Percentiles rank a stretch among this genome's conserved stretches.
These are phyloP conservation scores for Calocera viscosa DNA, from an alignment of 768 basidiomycete species.

Conservation along the genomic window DNA sequence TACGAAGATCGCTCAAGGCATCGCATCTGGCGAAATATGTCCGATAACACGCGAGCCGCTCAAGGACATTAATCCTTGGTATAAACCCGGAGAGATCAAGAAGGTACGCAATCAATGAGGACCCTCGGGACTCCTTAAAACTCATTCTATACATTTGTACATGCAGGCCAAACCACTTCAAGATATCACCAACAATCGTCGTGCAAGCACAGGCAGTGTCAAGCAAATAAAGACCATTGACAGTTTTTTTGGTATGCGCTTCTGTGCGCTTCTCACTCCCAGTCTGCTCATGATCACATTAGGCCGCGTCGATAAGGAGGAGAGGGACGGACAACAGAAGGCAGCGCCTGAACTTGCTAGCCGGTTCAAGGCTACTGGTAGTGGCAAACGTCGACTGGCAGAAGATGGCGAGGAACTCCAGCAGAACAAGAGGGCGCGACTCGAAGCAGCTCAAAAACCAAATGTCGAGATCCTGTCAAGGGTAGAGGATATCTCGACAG, in stretches of 20 bases:
- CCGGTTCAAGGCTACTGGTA: not conserved
- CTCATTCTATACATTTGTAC: no score
- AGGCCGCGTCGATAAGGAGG: not conserved
- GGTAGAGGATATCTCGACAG: not conserved
- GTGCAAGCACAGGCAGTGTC: not conserved
- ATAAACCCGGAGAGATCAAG: conserved; percentile 43
- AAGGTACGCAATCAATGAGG: not conserved
- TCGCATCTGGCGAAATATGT: conserved; percentile 59
- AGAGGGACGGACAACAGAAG: not conserved
- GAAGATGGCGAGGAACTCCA: conserved; percentile 4
- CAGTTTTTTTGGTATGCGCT: not conserved
- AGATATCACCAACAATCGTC: not conserved
- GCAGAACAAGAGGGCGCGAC: not conserved
- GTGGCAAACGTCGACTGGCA: conserved; percentile 1
- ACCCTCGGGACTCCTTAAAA: no score
- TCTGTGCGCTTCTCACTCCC: not conserved
- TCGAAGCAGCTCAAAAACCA: not conserved
- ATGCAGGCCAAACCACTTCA: not conserved
- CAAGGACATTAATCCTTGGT: conserved; percentile 63
- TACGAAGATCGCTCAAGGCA: conserved; percentile 44
- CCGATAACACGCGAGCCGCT: conserved; percentile 59
- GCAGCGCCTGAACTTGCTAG: not conserved
- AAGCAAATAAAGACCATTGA: not conserved
- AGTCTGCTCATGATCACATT: not conserved
- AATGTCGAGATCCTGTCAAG: not conserved